A percentile compares a stretch with the other conserved stretches of the same genome.
Evolutionary conservation across 352 stramenopile genomes (phyloP).

Genomic region (Phytophthora quininea): DNA sequence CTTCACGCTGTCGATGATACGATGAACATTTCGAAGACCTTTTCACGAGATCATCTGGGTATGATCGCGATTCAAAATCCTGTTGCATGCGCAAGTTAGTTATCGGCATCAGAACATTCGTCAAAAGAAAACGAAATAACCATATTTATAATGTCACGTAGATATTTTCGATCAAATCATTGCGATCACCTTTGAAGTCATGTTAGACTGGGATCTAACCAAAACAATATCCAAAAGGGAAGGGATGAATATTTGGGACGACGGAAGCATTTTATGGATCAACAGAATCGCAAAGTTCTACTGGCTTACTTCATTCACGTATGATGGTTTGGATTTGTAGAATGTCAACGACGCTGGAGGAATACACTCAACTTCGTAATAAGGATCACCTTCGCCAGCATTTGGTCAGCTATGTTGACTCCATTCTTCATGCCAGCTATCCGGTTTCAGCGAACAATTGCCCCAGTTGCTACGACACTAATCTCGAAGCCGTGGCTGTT

Average conservation of each 20-base stretch:
- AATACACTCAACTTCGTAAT: not conserved
- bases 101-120: no score
- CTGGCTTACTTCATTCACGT: not conserved
- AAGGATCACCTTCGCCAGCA: not conserved
- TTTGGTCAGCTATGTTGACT: not conserved
- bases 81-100: no score
- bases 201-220: not conserved
- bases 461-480: not conserved
- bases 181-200: not conserved
- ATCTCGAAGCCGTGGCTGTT: not conserved
- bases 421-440: not conserved
- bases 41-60: no score
- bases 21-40: no score
- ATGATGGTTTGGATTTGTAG: not conserved
- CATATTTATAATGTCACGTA: no score
- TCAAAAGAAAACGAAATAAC: no score
- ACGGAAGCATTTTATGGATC: not conserved
- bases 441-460: not conserved
- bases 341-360: not conserved
- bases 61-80: no score
- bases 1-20: no score
- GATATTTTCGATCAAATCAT: no score
- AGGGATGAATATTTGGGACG: not conserved
- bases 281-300: not conserved
- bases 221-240: not conserved